phyloP scores from a whole-genome alignment of 129 eudicot species.

The Oenanthe sinensis region DNA sequence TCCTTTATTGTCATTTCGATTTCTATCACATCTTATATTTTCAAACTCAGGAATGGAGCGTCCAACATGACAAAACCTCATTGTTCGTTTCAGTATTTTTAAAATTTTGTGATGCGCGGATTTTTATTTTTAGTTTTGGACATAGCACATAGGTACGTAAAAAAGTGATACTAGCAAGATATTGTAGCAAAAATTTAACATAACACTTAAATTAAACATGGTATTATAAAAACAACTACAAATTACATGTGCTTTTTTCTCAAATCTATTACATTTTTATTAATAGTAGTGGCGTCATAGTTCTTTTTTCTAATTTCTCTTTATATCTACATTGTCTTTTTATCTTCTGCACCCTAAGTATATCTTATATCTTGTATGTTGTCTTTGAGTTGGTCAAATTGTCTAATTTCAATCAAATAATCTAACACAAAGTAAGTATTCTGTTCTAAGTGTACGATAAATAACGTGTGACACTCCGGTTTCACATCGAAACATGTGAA shows the following conservation, averaged over 20 bases:
- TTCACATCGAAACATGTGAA: no score
- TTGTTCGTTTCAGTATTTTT: no score
- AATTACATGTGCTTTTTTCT: no score
- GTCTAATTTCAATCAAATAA: background rate
- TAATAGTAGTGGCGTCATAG: background rate
- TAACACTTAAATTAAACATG: no score
- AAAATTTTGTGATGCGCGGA: no score
- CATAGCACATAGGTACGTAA: background rate
- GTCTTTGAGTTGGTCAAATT: background rate
- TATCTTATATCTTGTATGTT: background rate
- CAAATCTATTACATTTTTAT: no score
- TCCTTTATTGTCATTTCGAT: constrained; percentile 5
- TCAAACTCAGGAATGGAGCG: no score
- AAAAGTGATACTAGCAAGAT: no score
- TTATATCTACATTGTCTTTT: constrained; percentile 12
- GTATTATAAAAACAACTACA: background rate
- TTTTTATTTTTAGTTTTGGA: no score
- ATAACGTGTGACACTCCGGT: no score
- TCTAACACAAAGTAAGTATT: background rate
- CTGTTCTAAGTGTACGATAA: background rate
- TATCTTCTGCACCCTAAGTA: background rate
- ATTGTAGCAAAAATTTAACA: no score
- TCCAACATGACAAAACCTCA: no score
- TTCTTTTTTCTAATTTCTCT: background rate
- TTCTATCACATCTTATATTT: background rate